Evolutionary conservation across 805 yeast genomes (phyloP).

Genomic region (Candida taoyuanica): DNA sequence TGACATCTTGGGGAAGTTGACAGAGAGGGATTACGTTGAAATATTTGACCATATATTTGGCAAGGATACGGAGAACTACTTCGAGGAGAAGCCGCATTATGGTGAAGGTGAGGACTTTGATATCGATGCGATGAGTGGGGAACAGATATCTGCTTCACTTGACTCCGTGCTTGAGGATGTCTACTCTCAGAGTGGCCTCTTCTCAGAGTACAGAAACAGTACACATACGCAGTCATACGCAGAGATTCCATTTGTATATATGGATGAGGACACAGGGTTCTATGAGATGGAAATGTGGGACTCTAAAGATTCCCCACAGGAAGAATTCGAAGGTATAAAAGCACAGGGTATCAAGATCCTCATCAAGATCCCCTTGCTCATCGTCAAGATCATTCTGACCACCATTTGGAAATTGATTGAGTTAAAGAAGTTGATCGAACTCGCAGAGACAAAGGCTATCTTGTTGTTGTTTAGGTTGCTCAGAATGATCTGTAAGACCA

Average conservation of each 20-base stretch:
- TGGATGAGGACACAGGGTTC: conserved; percentile 1
- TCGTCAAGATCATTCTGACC: conserved; percentile 14
- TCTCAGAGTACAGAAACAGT: neutral
- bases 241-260: conserved; percentile 12
- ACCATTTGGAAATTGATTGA: conserved; percentile 19
- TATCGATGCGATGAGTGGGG: conserved; percentile 2
- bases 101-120: conserved; percentile 2
- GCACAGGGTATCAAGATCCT: conserved; percentile 11
- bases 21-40: conserved; percentile 18
- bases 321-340: neutral
- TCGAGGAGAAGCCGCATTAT: conserved; percentile 1
- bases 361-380: conserved; percentile 15
- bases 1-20: conserved; percentile 15
- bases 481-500: conserved; percentile 11
- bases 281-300: conserved; percentile 1
- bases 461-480: conserved; percentile 13
- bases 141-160: neutral
- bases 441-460: conserved; percentile 15
- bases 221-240: neutral
- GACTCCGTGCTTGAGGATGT: neutral
- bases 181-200: too few relatives aligned
- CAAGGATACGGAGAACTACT: conserved; percentile 4
- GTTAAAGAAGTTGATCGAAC: conserved; percentile 17
- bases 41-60: conserved; percentile 16
- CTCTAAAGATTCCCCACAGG: neutral